Base-by-base conservation (phyloP, 1,139 yeast species). In the Lodderomyces beijingensis region DNA sequence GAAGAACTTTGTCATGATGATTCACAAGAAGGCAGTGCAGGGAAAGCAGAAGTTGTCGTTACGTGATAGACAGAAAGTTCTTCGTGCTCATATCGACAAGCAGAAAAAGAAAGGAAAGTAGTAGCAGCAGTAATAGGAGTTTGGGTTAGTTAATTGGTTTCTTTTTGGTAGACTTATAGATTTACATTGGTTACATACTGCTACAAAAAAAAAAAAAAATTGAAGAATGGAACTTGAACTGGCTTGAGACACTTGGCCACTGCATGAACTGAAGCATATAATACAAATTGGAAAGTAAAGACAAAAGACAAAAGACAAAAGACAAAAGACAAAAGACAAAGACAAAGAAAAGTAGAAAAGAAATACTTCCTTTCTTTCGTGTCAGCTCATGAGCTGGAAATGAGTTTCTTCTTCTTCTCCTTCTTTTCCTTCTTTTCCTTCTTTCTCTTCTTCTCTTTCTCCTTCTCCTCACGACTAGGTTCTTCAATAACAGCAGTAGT, bases 1-100 rank as follows among this genome's bases (percentile, higher is more conserved):
- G 88, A 91, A 91, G 95, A 93, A 91, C 64, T 91, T 88, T 56
- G 91, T 93, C 55, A 91, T 91, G 99, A 85, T 85, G 89, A 84
- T 91, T 49, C 99, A 91, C 63, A 91, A 91, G 67, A 77, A 78
- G 50, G 79, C 86, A 33, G 97, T 91, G 28, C 95, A 85, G 61
- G 97, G 98, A 42, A 91, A 91, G 59, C 91, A 83, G 43, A 85
- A 82, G 63, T 70, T 84, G 70, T 85, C 96, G 36, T 68, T 91
- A 51, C 74, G 95, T 49, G 97, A 91, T 59, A 79, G 88, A 59
- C 97, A 88, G 59, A 84, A 79, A 60, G 79, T 83, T 12, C 66
- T 91, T 46, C 69, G 81, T 43, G 95, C 95, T 2, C 98, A 91
- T 52, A 76, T 87, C 41, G 78, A 77, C 35, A 86, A 84, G 58